Base-by-base conservation (phyloP, 352 stramenopile genomes). In the Phytophthora cryptogea region DNA sequence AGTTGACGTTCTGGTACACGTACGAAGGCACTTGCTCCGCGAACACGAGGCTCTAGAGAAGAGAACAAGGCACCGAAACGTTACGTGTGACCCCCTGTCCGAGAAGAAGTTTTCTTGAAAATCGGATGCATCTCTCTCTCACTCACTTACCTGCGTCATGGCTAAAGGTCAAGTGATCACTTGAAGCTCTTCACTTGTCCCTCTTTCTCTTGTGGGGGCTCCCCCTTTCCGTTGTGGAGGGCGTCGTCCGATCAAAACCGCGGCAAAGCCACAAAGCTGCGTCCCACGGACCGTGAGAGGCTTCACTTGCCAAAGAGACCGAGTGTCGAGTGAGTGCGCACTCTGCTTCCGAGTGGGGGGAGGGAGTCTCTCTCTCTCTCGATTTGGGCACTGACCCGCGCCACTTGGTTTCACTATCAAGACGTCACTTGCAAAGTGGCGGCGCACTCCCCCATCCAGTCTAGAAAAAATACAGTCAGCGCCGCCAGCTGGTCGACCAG, bases 1-100 rank as follows among this genome's bases (percentile, higher is more conserved):
- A 91, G 32, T 41, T 75, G 40, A 81, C 70, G 26, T 85, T 76
- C 45, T 75, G 76, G 68, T 85, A 91, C 54, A 88, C 80, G 63
- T 78, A 86, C 50, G 82, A 49, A 6, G 82, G 80, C 58, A 76
- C 63, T 54, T 81, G 66, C 54, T 76, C 67, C 43, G 59, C 64
- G 52, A 91, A 89, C 45, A 75, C 73, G 27, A 91, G 66, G 54
- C 63, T 83, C 81, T 91, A 54, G 26, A 7, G 33, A 54, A 14
- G 13, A 36, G 13, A 16, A 20, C 20, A 23, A 23, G 20, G 20
- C 20, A 23, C 20, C 20, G 14, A 11, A 52, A 59, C 14, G 37
- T 49, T 35, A 30, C 36, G 54, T 27, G 31, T 10, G 9, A 69
- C 47, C 40, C 40, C 35, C 28, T 54, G 50, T 67, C 37, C 36